Percentiles rank a stretch among this genome's conserved stretches.
Conservation (phyloP, 495 filamentous ascomycete genomes). For the Trypethelium eluteriae region DNA sequence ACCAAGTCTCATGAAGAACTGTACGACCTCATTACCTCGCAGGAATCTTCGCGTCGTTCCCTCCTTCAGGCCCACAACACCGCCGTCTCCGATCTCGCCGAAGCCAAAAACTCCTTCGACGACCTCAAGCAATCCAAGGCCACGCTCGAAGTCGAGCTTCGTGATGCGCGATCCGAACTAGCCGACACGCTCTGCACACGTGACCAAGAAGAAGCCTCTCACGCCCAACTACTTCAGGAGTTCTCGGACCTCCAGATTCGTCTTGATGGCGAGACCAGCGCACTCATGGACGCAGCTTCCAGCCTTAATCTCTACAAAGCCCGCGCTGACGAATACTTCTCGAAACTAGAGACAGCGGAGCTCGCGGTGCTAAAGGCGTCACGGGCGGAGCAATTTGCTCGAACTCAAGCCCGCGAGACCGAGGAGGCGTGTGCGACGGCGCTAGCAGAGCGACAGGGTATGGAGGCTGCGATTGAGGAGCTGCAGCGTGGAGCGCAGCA, state of each 20-base stretch:
- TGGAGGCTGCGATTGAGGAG: conserved; percentile 83
- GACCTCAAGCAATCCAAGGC: conserved; percentile 71
- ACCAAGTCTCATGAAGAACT: conserved; percentile 92
- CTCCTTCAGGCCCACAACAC: conserved; percentile 79
- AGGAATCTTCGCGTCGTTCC: conserved; percentile 79
- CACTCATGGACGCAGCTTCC: conserved; percentile 72
- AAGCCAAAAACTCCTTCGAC: conserved; percentile 80
- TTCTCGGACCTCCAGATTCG: conserved; percentile 91
- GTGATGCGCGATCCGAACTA: conserved; percentile 74
- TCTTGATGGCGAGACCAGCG: conserved; percentile 80
- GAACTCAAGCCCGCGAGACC: conserved; percentile 75
- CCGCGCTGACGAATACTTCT: conserved; percentile 93
- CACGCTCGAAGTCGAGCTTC: conserved; percentile 77
- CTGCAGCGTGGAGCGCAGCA: conserved; percentile 81
- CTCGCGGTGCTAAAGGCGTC: conserved; percentile 88
- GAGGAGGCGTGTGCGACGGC: conserved; percentile 86
- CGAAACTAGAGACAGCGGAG: conserved; percentile 93
- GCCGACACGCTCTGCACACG: conserved; percentile 67
- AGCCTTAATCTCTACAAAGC: conserved; percentile 86
- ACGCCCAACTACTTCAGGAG: conserved; percentile 82
- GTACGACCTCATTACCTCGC: conserved; percentile 84
- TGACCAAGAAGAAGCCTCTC: conserved; percentile 76
- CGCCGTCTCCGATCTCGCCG: conserved; percentile 71
- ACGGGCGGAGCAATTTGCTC: conserved; percentile 89
- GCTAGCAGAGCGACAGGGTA: conserved; percentile 84